Evolutionary conservation across 2,329 filamentous ascomycete genomes (phyloP), one percentile per base, ranked within the genome.

Genomic region (Stachybotrys echinatus): DNA sequence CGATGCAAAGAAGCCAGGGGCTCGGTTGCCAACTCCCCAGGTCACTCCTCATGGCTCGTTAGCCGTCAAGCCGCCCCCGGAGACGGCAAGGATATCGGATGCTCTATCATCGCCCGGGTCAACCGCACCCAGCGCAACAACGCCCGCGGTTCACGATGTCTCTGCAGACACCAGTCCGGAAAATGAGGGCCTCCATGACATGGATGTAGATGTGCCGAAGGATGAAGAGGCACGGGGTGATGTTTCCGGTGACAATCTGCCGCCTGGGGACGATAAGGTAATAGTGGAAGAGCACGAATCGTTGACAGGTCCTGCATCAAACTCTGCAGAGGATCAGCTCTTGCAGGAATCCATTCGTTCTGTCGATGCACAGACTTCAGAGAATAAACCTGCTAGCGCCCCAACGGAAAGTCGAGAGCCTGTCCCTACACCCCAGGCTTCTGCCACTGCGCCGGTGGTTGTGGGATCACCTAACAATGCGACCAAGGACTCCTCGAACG

Each of bases 131-230:
- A 91, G 87, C 42, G 84, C 84, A 49, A 83, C 85, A 20, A 94
- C 89, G 1, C 87, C 89, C 2, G 80, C 78, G 34, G 76, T 84
- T 38, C 79, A 84, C 52, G 80, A 86, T 54, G 79, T 76, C 6
- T 91, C 88, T 2, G 82, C 87, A 1, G 84, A 87, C 56, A 91
- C 88, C 2, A 91, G 87, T 58, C 84, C 87, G 1, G 87, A 87
- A 49, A 80, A 86, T 49, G 86, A 90, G 45, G 77, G 74, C 18
- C 73, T 79, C 45, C 76, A 79, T 42, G 81, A 80, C 56, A 65
- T 74, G 17, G 75, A 83, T 31, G 68, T 69, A n/a, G 54, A 50
- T 19, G 74, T 77, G 20, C 71, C 76, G 52, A 74, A 74, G 58
- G 70, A 71, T 31, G 38, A 40, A 2, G 38, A 40, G 38, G 3